Percentiles rank a stretch among this genome's conserved stretches.
These are phyloP conservation scores for Mimosa pudica DNA, from an alignment of 306 rosid species.

Conservation along the genomic window DNA sequence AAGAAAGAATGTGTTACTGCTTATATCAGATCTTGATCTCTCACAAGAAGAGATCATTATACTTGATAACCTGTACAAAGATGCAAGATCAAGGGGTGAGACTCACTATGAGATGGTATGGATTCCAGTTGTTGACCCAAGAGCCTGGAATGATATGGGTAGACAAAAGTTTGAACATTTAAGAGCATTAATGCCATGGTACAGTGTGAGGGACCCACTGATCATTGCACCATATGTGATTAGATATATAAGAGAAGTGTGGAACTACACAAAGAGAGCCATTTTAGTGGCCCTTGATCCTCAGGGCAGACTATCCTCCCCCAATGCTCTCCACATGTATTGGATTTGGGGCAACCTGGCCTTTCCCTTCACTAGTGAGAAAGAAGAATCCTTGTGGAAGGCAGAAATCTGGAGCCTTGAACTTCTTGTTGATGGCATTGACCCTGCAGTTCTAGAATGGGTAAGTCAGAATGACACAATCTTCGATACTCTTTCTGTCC, in stretches of 20 bases:
- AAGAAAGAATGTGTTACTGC: conserved; percentile 27
- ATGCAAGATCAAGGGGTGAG: neutral
- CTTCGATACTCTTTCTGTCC: too few species aligned
- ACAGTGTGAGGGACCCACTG: conserved; percentile 24
- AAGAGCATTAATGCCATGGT: conserved; percentile 26
- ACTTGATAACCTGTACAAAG: conserved; percentile 25
- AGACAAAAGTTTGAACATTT: conserved; percentile 18
- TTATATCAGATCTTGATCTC: conserved; percentile 34
- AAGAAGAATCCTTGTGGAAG: conserved; percentile 33
- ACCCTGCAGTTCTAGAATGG: conserved; percentile 22
- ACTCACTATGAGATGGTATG: conserved; percentile 27
- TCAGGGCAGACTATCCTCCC: conserved; percentile 15
- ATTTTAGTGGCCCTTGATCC: conserved; percentile 31
- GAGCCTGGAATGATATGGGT: neutral
- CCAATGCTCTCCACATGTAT: conserved; percentile 29
- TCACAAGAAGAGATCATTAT: conserved; percentile 24
- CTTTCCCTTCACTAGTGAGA: conserved; percentile 27
- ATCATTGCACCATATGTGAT: conserved; percentile 17
- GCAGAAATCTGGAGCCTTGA: conserved; percentile 34
- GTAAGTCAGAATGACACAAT: neutral
- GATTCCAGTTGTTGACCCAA: conserved; percentile 25
- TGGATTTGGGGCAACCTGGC: conserved; percentile 37
- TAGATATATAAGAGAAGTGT: conserved; percentile 29
- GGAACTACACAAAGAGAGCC: conserved; percentile 17
- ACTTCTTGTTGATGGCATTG: conserved; percentile 31